Evolutionary conservation across 1,284 basidiomycete genomes (phyloP).

Genomic region (Cryptococcus sp.): DNA sequence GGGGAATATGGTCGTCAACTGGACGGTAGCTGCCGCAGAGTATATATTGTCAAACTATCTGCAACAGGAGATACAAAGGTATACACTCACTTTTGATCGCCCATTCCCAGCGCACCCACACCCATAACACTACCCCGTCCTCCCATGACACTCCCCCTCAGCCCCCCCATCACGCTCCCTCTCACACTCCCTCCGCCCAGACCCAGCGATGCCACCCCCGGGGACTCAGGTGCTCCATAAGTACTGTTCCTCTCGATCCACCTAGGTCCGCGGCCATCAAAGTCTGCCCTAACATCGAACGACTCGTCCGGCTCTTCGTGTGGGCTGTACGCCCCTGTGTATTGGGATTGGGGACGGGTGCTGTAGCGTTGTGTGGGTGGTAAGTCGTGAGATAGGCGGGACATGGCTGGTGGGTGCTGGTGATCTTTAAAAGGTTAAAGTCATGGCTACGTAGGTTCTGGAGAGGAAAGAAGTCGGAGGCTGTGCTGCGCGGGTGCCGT

Average conservation of each 20-base stretch:
- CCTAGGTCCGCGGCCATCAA: constrained; percentile 78
- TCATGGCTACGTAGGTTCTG: too few species aligned
- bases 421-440: too few species aligned
- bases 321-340: constrained; percentile 27
- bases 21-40: constrained; percentile 26
- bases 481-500: neutral
- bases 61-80: neutral
- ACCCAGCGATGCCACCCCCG: neutral
- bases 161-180: constrained; percentile 4
- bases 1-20: constrained; percentile 29
- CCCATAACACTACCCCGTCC: neutral
- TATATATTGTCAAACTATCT: neutral
- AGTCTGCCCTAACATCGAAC: constrained; percentile 86
- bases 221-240: neutral
- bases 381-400: neutral
- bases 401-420: too few species aligned
- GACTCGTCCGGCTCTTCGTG: constrained; percentile 53
- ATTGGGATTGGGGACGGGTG: neutral
- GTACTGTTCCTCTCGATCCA: constrained; percentile 57
- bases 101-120: neutral
- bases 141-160: constrained; percentile 1
- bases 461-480: neutral
- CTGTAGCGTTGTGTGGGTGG: neutral
- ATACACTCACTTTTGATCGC: constrained; percentile 24
- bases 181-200: constrained; percentile 13